Conservation (phyloP, 108 stramenopile genomes). For the Fragilariopsis cylindrus region DNA sequence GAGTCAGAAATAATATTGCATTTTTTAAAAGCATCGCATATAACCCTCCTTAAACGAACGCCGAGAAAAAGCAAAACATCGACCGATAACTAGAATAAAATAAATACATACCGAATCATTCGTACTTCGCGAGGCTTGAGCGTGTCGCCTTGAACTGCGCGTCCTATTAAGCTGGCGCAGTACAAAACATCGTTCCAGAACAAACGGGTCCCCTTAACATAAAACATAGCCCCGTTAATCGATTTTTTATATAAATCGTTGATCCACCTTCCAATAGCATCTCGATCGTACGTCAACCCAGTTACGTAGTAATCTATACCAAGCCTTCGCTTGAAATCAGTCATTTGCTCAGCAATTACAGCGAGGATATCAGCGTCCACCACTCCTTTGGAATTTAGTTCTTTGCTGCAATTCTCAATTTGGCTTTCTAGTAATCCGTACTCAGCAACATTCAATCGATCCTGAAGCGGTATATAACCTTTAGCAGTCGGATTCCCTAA, state of each 20-base stretch:
- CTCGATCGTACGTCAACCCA: constrained; percentile 71
- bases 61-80: too few relatives aligned
- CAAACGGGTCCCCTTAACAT: constrained; percentile 77
- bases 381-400: constrained; percentile 58
- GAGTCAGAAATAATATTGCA: neutral
- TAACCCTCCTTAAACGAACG: too few relatives aligned
- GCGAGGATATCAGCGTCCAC: constrained; percentile 79
- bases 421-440: constrained; percentile 94
- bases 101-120: constrained; percentile 70
- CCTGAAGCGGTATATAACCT: constrained; percentile 86
- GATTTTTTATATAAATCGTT: constrained; percentile 61
- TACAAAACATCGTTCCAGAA: constrained; percentile 87
- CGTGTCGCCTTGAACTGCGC: constrained; percentile 90
- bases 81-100: too few relatives aligned
- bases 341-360: constrained; percentile 78
- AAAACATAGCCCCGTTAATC: constrained; percentile 79
- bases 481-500: constrained; percentile 71
- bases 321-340: constrained; percentile 89
- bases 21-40: too few relatives aligned
- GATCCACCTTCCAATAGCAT: constrained; percentile 66
- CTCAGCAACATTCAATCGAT: constrained; percentile 95
- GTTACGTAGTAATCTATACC: constrained; percentile 91
- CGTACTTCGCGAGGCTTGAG: constrained; percentile 96
- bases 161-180: constrained; percentile 69
- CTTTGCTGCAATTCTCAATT: constrained; percentile 69